Conservation (phyloP, 2,329 filamentous ascomycete genomes). For the Pseudocercospora ulei region DNA sequence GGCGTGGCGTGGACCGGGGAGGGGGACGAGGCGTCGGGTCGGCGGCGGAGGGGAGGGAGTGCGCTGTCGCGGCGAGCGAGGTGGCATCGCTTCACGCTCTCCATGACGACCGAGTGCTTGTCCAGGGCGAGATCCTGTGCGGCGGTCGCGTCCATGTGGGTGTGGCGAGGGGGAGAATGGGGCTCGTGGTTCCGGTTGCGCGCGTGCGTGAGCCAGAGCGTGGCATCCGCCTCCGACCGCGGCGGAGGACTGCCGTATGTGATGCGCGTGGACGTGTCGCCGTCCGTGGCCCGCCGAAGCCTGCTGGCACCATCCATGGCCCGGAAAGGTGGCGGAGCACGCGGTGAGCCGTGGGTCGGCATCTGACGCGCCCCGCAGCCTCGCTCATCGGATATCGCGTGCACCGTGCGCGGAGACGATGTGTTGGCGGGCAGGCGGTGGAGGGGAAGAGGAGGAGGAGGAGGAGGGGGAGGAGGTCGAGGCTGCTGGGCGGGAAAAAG, state of each 20-base stretch:
- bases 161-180: constrained; percentile 23
- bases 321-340: background rate
- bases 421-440: too few relatives aligned
- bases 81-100: constrained; percentile 15
- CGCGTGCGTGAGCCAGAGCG: constrained; percentile 9
- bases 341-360: background rate
- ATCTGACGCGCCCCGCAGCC: too few relatives aligned
- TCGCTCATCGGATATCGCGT: too few relatives aligned
- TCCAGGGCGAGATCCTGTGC: constrained; percentile 20
- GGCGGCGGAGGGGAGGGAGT: too few relatives aligned
- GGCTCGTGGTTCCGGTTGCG: constrained; percentile 12
- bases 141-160: constrained; percentile 19
- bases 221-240: constrained; percentile 11
- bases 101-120: constrained; percentile 16
- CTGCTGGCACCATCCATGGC: constrained; percentile 1
- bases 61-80: constrained; percentile 20
- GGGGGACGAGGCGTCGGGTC: too few relatives aligned
- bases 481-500: too few relatives aligned
- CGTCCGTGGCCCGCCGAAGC: constrained; percentile 1
- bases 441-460: too few relatives aligned
- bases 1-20: too few relatives aligned
- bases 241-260: constrained; percentile 20
- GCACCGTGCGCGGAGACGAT: too few relatives aligned
- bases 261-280: constrained; percentile 18
- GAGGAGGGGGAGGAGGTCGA: too few relatives aligned